A percentile compares a stretch with the other conserved stretches of the same genome.
phyloP scores from a whole-genome alignment of 1,139 yeast species.

The Tardiomyces depauwii region DNA sequence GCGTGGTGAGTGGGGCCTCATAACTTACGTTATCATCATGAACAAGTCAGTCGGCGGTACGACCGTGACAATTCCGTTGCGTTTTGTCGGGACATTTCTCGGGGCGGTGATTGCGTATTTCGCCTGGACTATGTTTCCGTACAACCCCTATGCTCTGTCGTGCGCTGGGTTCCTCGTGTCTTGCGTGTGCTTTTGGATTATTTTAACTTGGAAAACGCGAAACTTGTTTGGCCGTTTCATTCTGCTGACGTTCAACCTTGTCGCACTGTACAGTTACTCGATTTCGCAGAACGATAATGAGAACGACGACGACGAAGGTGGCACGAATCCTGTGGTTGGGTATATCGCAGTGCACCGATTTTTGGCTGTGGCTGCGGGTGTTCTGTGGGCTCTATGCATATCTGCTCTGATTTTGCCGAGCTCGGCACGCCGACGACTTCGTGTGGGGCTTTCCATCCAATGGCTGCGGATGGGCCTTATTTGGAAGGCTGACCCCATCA shows the following conservation, averaged over 20 bases:
- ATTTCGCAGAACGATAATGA: slow-evolving; percentile 50
- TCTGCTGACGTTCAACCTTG: slow-evolving; percentile 64
- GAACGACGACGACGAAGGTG: slow-evolving; percentile 53
- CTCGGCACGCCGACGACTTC: slow-evolving; percentile 59
- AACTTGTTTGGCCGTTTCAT: slow-evolving; percentile 44
- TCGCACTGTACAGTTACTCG: slow-evolving; percentile 67
- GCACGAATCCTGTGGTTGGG: slow-evolving; percentile 54
- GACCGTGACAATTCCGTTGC: slow-evolving; percentile 63
- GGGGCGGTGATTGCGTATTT: slow-evolving; percentile 56
- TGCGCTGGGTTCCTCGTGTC: slow-evolving; percentile 50
- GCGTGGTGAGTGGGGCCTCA: slow-evolving; percentile 81
- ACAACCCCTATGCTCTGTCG: slow-evolving; percentile 44
- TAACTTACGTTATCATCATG: slow-evolving; percentile 75
- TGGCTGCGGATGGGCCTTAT: slow-evolving; percentile 75
- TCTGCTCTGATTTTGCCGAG: slow-evolving; percentile 54
- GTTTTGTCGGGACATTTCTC: slow-evolving; percentile 62
- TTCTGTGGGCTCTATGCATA: slow-evolving; percentile 64
- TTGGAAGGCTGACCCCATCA: slow-evolving; percentile 61
- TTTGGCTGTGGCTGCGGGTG: slow-evolving; percentile 60
- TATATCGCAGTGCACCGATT: slow-evolving; percentile 76
- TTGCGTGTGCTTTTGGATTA: slow-evolving; percentile 55
- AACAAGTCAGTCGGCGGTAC: slow-evolving; percentile 84
- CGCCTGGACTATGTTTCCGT: slow-evolving; percentile 49
- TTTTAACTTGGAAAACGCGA: slow-evolving; percentile 52
- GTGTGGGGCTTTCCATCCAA: slow-evolving; percentile 50